Conservation (phyloP, 345 rosid genomes). For the Salix viminalis region DNA sequence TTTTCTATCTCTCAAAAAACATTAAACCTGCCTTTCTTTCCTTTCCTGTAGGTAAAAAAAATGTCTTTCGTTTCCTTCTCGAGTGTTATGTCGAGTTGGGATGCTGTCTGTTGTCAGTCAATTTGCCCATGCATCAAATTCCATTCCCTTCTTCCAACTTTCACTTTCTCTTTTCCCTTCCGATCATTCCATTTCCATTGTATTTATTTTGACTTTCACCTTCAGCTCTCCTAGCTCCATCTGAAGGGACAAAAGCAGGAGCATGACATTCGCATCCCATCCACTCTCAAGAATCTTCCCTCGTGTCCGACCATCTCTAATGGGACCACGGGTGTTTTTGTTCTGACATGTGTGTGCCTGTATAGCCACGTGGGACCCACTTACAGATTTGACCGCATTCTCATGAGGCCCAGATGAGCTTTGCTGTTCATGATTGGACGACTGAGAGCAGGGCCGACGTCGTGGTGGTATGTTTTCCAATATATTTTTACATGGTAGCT, state of each 20-base stretch:
- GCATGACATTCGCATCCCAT: neutral
- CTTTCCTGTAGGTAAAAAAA: neutral
- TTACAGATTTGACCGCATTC: neutral
- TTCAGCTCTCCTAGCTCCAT: neutral
- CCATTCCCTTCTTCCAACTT: neutral
- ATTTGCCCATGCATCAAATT: conserved; percentile 9
- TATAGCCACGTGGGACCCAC: neutral
- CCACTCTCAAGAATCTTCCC: neutral
- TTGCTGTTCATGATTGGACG: neutral
- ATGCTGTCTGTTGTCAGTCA: neutral
- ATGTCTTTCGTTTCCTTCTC: neutral
- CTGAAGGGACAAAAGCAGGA: conserved; percentile 5
- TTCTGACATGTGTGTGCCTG: neutral
- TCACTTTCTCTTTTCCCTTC: neutral
- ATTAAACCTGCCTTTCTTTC: neutral
- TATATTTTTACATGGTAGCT: too few relatives aligned
- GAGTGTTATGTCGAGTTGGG: neutral
- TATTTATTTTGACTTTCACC: neutral
- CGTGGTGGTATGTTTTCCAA: conserved; percentile 2
- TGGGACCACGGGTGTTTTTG: neutral
- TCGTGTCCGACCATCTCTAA: neutral
- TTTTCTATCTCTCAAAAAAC: neutral
- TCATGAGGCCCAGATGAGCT: neutral
- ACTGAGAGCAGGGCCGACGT: neutral
- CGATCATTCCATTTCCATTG: neutral